Evolutionary conservation across 805 yeast genomes (phyloP), one percentile per base, ranked within the genome.

Genomic region (Kuraishia ogatae): DNA sequence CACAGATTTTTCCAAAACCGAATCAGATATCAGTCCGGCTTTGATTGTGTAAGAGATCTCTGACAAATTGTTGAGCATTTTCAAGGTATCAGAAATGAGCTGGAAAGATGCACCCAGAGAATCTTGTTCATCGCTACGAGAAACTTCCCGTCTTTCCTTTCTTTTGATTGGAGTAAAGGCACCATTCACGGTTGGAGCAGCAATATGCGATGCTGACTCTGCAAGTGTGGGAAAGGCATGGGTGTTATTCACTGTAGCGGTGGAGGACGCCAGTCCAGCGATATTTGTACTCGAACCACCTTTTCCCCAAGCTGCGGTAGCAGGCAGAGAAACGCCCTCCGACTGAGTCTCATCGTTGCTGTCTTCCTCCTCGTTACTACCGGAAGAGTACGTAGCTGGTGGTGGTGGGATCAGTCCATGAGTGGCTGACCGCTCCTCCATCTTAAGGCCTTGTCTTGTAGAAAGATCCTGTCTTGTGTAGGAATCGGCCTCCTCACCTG

Each of bases 401-500:
- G 64, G 58, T 4, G 71, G 69, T 17, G 68, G 64, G 50, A 61
- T 66, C 54, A 68, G 58, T n/a, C 72, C 71, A 54, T 70, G 70
- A 39, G 72, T 63, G 23, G 72, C 72, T 6, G 66, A 61, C 56
- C 70, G 64, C 51, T 65, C 66, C 52, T 61, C 65, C 79, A 81
- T 81, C 63, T 80, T 82, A 60, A 81, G 76, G 62, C 84, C 83
- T 61, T 83, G 84, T 67, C 88, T 86, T 2, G 94, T 87, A 4
- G 91, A 83, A 64, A 89, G 76, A 65, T 89, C 96, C 65, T 89
- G 91, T 70, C 97, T 84, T 26, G 96, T 89, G 72, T 89, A 93
- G 11, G 96, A 87, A 64, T 94, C 99, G 1, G 98, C 98, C 70
- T 94, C 99, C 75, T 94, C 99, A 57, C 99, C 99, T 6, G 99